Evolutionary conservation across 257 asterid genomes (phyloP).

Genomic region (Cinchona pubescens): DNA sequence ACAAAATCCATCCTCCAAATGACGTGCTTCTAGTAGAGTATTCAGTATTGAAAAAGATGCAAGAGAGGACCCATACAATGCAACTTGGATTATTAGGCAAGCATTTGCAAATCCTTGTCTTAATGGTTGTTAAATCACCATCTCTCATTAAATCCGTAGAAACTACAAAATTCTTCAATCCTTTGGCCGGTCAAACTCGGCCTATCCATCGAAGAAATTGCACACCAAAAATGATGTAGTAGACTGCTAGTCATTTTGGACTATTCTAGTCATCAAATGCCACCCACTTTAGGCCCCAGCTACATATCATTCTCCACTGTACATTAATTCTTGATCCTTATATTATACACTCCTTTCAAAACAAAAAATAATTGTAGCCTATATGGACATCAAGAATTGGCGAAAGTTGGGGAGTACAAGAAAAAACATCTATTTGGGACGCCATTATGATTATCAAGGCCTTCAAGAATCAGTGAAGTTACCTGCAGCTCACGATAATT

Average conservation of each 20-base stretch:
- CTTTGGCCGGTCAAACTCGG: neutral
- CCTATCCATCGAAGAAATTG: neutral
- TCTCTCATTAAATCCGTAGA: neutral
- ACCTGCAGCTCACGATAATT: neutral
- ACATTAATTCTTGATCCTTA: neutral
- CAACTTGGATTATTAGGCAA: neutral
- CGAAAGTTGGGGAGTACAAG: conserved; percentile 9
- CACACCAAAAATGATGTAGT: neutral
- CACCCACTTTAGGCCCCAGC: neutral
- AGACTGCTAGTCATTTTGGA: neutral
- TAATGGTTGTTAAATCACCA: neutral
- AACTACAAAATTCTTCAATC: neutral
- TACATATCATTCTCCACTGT: neutral
- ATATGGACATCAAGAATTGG: conserved; percentile 21
- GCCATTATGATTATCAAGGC: neutral
- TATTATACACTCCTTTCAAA: neutral
- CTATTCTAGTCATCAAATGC: neutral
- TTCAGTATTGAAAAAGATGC: neutral
- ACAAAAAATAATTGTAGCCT: too few relatives aligned
- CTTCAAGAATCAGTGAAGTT: neutral
- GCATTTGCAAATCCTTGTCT: neutral
- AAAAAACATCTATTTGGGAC: conserved; percentile 9
- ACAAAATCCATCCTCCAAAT: neutral
- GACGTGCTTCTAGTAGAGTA: neutral
- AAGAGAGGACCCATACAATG: neutral